A percentile compares a stretch with the other conserved stretches of the same genome.
Conservation (phyloP, 2,329 filamentous ascomycete genomes). For the Exophiala dermatitidis region DNA sequence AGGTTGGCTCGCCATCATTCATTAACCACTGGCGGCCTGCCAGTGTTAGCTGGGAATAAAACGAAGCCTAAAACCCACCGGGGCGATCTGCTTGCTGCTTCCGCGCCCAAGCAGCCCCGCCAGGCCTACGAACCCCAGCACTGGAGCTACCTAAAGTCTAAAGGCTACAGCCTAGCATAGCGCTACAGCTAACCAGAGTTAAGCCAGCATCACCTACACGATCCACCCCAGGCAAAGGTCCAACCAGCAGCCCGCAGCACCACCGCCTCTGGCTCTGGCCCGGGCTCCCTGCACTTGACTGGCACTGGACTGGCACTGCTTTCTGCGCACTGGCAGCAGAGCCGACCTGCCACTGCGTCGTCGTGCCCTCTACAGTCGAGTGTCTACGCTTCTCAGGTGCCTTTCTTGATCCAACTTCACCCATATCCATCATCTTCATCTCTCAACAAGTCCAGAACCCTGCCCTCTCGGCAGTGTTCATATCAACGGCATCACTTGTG, state of each 20-base stretch:
- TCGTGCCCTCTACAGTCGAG: neutral
- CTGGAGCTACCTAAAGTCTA: conserved; percentile 1
- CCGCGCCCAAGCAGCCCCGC: conserved; percentile 6
- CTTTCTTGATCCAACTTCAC: conserved; percentile 16
- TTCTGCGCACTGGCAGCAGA: neutral
- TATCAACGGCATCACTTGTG: neutral
- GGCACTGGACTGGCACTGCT: neutral
- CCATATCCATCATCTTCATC: conserved; percentile 5
- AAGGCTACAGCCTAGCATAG: neutral
- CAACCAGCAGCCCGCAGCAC: neutral
- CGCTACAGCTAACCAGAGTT: neutral
- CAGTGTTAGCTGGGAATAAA: neutral
- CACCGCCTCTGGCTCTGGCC: neutral
- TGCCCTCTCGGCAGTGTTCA: neutral
- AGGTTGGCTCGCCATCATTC: neutral
- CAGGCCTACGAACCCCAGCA: conserved; percentile 4
- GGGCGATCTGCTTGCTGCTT: conserved; percentile 5
- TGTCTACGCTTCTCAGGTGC: conserved; percentile 4
- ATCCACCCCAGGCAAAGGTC: neutral
- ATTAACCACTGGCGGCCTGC: neutral
- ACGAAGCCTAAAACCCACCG: neutral
- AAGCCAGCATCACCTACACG: neutral
- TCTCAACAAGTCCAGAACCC: neutral
- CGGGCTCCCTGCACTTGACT: neutral
- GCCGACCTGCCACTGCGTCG: conserved; percentile 1